Evolutionary conservation across 805 yeast species (phyloP), one percentile per base, ranked within the genome.

Genomic region (Wickerhamiella occidentalis): DNA sequence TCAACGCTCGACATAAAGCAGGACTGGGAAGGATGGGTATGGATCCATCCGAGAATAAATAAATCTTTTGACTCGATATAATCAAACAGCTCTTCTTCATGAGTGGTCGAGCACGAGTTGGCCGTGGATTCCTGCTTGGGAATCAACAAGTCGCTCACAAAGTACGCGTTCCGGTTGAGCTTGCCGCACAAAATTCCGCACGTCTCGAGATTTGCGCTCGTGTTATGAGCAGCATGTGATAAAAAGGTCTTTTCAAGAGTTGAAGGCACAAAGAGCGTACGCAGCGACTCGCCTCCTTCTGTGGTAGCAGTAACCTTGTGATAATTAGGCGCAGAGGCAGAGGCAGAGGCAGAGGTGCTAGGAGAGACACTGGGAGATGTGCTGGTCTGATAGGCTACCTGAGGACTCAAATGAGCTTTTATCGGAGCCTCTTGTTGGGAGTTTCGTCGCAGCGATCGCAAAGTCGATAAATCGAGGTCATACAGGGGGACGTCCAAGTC

Each of bases 21-120:
- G n/a, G 82, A 68, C 59, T 79, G 85, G 9, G 84, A 76, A 5
- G 85, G 85, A 59, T 79, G 85, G 8, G 85, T 80, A 60, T 79
- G 85, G 48, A 79, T 80, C 85, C 85, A 79, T 2, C 85, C 85
- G 2, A 79, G 65, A n/a, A 79, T 74, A 56, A 79, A 78, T 41
- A 80, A 62, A 52, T 76, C 80, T 48, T 74, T 66, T 28, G 63
- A 55, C 57, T 79, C 84, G 40, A 78, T 71, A 54, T 67, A 75
- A 40, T 73, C 76, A 56, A 79, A 78, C 52, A 79, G 59, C 3
- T 66, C 62, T 54, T 78, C 83, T 57, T 79, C 85, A 57, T 78
- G 71, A 22, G 70, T 71, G 12, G 84, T 79, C 43, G 69, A 66
- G 61, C 85, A 80, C 6, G 84, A 77, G 59, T 79, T 78, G 7